Evolutionary conservation across 78 protist species (phyloP), one percentile per base, ranked within the genome.

Genomic region (Dictyostelium capitatum): DNA sequence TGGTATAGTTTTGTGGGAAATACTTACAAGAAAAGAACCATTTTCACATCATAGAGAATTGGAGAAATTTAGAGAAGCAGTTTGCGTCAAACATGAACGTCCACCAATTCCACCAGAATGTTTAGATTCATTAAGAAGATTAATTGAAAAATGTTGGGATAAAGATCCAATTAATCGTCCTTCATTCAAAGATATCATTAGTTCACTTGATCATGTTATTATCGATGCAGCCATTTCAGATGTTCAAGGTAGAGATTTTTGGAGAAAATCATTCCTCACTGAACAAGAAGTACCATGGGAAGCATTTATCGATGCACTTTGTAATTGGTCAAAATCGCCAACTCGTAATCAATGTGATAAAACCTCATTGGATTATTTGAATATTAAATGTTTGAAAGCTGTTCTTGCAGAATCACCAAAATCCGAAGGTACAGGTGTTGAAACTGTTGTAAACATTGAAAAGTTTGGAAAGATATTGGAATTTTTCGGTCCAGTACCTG

Each of bases 161-260:
- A 82, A 83, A 37, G 92, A 93, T 12, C 96, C 96, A 67, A 43
- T 25, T 28, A 46, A 51, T 17, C 54, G 96, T 64, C 96, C 96
- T 32, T 37, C 92, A 1, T 93, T 93, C 73, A 82, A 81, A 28
- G 96, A 93, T 37, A 93, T 93, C 46, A 93, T 93, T 62, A 50
- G 82, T 14, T 43, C 64, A 4, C 67, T 93, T 37, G 96, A 93
- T 28, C 94, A 85, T 25, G 81, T 93, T 62, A 93, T 93, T 53
- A 90, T 93, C 51, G 96, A 93, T 47, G 92, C 90, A 17, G 92
- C 96, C 8, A 93, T 85, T 81, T 77, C 81, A 70, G 96, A 93
- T 53, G 23, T 74, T 4, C 17, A 56, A 25, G 96, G 96, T 64
- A 70, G 96, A 48, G 90, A 93, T 4, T 93, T 93, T 64, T 93